A percentile compares a stretch with the other conserved stretches of the same genome.
Evolutionary conservation across 495 filamentous ascomycete species (phyloP).

Genomic region (Immersiella caudata): DNA sequence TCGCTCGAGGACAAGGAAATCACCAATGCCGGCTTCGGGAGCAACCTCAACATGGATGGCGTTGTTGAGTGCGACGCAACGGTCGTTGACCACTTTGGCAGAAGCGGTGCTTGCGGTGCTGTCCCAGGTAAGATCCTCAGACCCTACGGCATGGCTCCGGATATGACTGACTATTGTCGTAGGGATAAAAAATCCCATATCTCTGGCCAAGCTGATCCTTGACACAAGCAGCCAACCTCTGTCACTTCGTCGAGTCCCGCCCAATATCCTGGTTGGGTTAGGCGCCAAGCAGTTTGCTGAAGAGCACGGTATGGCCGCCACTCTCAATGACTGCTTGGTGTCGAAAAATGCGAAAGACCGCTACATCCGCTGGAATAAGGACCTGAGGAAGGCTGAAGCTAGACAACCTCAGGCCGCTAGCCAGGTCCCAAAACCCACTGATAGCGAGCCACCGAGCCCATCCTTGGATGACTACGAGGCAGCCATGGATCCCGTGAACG

Average conservation of each 20-base stretch:
- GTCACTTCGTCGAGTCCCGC: slow-evolving; percentile 83
- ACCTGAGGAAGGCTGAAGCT: slow-evolving; percentile 63
- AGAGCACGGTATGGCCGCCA: slow-evolving; percentile 68
- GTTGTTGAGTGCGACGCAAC: slow-evolving; percentile 93
- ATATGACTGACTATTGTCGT: not conserved
- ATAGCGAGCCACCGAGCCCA: slow-evolving; percentile 13
- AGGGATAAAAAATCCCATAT: slow-evolving; percentile 94
- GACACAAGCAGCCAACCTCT: slow-evolving; percentile 71
- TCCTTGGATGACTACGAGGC: slow-evolving; percentile 31
- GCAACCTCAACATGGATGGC: slow-evolving; percentile 89
- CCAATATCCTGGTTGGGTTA: slow-evolving; percentile 83
- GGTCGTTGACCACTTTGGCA: slow-evolving; percentile 84
- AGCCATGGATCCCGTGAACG: slow-evolving; percentile 17
- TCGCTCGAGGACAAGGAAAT: slow-evolving; percentile 90
- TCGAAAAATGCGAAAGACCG: slow-evolving; percentile 73
- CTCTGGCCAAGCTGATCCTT: slow-evolving; percentile 78
- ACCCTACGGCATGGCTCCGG: not conserved
- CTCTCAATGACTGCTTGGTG: slow-evolving; percentile 72
- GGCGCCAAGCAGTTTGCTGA: slow-evolving; percentile 85
- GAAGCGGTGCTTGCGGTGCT: slow-evolving; percentile 91
- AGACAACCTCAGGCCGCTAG: slow-evolving; percentile 12
- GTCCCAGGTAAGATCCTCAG: slow-evolving; percentile 68
- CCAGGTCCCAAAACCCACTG: slow-evolving; percentile 14
- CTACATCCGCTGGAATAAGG: slow-evolving; percentile 73
- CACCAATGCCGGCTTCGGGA: slow-evolving; percentile 94